phyloP scores from a whole-genome alignment of 768 basidiomycete genomes.

The Gloeopeniophorella convolvens region DNA sequence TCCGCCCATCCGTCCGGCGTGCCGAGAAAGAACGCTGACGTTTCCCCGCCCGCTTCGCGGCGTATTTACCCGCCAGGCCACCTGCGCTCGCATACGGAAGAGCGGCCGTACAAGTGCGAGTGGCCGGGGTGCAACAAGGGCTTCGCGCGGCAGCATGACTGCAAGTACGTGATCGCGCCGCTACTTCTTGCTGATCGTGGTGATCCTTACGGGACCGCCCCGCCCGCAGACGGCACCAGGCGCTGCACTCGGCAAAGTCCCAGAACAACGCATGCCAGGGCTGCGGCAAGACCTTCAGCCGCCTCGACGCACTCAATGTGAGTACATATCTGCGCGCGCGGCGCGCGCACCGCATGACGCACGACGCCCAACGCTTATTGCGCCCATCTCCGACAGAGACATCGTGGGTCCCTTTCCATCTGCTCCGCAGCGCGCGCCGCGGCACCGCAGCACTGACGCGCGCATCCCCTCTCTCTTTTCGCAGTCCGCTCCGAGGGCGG shows the following conservation, averaged over 20 bases:
- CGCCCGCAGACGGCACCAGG: slow-evolving; percentile 73
- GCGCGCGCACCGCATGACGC: slow-evolving; percentile 25
- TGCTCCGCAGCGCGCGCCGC: too few relatives aligned
- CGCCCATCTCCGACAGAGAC: slow-evolving; percentile 44
- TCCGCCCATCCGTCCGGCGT: background rate
- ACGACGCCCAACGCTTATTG: slow-evolving; percentile 14
- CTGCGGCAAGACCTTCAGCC: slow-evolving; percentile 91
- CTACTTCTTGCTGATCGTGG: background rate
- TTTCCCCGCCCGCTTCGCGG: slow-evolving; percentile 2
- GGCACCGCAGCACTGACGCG: slow-evolving; percentile 22
- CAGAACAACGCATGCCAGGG: slow-evolving; percentile 84
- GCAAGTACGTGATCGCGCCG: slow-evolving; percentile 63
- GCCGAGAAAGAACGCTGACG: too few relatives aligned
- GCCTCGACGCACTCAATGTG: slow-evolving; percentile 91
- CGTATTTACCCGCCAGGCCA: slow-evolving; percentile 57
- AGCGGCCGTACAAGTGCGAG: slow-evolving; percentile 88
- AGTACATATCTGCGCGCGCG: slow-evolving; percentile 33
- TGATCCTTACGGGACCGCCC: slow-evolving; percentile 11
- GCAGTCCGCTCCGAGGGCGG: slow-evolving; percentile 82
- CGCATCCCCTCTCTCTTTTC: slow-evolving; percentile 25
- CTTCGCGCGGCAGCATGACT: slow-evolving; percentile 93
- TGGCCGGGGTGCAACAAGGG: slow-evolving; percentile 94
- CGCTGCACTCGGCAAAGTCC: slow-evolving; percentile 77
- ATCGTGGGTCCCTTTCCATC: slow-evolving; percentile 50
- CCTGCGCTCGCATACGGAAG: slow-evolving; percentile 91